phyloP scores from a whole-genome alignment of 306 rosid species.

The Prinsepia uniflora region DNA sequence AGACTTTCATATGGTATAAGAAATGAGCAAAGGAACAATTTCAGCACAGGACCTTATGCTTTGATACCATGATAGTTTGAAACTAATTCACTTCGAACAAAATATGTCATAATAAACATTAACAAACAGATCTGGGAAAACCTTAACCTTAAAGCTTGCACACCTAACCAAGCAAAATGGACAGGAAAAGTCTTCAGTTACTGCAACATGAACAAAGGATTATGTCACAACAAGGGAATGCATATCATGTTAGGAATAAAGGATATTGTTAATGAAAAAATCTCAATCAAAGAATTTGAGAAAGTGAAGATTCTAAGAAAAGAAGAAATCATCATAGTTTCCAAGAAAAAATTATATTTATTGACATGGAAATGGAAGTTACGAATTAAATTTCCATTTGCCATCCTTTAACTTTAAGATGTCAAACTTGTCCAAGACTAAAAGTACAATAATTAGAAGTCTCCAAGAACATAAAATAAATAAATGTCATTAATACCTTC shows the following conservation, averaged over 20 bases:
- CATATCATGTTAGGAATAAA: neutral
- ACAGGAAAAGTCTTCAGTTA: conserved; percentile 73
- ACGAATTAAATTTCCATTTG: neutral
- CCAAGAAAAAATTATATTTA: conserved; percentile 7
- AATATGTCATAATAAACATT: neutral
- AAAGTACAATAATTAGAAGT: neutral
- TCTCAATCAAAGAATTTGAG: neutral
- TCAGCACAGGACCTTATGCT: neutral
- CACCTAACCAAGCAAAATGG: conserved; percentile 75
- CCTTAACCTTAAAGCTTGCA: conserved; percentile 69
- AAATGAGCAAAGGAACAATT: neutral
- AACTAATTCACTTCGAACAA: neutral
- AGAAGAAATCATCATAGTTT: neutral
- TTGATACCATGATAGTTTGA: neutral
- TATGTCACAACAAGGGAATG: neutral
- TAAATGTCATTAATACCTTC: conserved; percentile 55
- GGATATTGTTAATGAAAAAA: neutral
- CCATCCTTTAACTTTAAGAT: neutral
- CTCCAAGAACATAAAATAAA: neutral
- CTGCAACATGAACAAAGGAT: conserved; percentile 46
- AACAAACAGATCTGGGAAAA: conserved; percentile 11
- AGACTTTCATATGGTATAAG: too few species aligned
- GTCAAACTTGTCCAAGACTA: neutral
- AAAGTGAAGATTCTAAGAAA: neutral
- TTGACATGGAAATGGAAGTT: neutral